Evolutionary conservation across 768 basidiomycete species (phyloP).

Genomic region (Termitomyces sp.): DNA sequence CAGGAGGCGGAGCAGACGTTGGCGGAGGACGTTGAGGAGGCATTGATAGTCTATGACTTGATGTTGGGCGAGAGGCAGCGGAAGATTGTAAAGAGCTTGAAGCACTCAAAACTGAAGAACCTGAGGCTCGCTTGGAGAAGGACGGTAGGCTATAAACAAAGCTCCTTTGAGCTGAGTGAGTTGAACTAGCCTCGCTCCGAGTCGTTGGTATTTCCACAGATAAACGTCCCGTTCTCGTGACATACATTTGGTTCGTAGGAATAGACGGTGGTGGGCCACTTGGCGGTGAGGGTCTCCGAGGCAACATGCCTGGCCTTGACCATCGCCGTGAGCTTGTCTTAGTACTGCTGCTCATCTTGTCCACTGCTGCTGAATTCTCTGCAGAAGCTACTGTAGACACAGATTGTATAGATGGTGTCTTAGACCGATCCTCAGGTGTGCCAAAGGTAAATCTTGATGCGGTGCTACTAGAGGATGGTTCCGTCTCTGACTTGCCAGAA

Average conservation of each 20-base stretch:
- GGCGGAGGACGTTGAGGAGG: conserved; percentile 73
- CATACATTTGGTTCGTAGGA: conserved; percentile 22
- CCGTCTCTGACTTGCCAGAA: conserved; percentile 18
- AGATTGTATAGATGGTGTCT: conserved; percentile 38
- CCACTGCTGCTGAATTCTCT: conserved; percentile 26
- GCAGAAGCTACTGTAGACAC: conserved; percentile 40
- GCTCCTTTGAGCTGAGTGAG: conserved; percentile 36
- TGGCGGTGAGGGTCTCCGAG: conserved; percentile 52
- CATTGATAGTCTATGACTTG: conserved; percentile 56
- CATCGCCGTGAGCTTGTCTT: conserved; percentile 36
- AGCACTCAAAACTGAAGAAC: conserved; percentile 44
- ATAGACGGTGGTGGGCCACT: conserved; percentile 54
- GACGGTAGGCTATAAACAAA: conserved; percentile 40
- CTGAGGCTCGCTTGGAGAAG: conserved; percentile 50
- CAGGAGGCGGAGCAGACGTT: conserved; percentile 63
- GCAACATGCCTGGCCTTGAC: conserved; percentile 48
- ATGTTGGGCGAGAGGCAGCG: conserved; percentile 19
- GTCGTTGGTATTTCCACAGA: conserved; percentile 21
- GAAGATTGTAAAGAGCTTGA: conserved; percentile 38
- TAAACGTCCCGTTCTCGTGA: conserved; percentile 13
- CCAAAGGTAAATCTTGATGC: conserved; percentile 27
- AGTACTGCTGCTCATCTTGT: conserved; percentile 33
- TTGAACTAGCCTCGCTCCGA: conserved; percentile 33
- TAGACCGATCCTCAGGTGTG: conserved; percentile 32
- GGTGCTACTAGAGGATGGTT: conserved; percentile 22